Evolutionary conservation across 805 yeast species (phyloP), one percentile per base, ranked within the genome.

Genomic region (Starmera amethionina): DNA sequence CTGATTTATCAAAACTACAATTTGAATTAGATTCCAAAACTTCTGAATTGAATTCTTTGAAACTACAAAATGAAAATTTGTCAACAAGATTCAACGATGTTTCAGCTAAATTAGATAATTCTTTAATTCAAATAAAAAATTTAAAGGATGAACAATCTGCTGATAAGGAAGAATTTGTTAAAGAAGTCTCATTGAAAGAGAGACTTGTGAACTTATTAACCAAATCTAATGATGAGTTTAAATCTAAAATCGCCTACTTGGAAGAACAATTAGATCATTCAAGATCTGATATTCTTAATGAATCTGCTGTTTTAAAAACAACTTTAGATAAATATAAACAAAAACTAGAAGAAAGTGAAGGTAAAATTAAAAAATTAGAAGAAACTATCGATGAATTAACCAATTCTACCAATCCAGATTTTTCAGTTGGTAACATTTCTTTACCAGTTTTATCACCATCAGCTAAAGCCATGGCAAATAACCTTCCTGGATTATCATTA

Each of bases 181-280:
- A 70, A 29, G 88, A 81, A 51, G 70, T 79, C 60, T 56, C 74
- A 2, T 59, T 75, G 35, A 85, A 81, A 55, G 79, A 79, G 38
- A 75, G 82, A 38, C 58, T 79, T 32, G 63, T 75, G 5, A 75
- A 72, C 34, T 60, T 83, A 14, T 64, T 80, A 40, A 77, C 79
- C 38, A 71, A 67, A 38, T 59, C 77, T 0, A 68, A 75, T 7
- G 64, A 65, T 4, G 81, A 79, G 39, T 66, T 77, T 16, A 62
- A 66, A 35, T 58, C 59, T 3, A 66, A 89, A 41, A 68, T 82
- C 8, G 51, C 56, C 1, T 73, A 75, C 39, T 60, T 83, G 18
- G 86, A 82, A 44, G 46, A 48, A 1, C 63, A 68, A 33, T 16
- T 55, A n/a, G 40, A 43, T 8, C 18, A 34, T 13, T 45, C 54